phyloP scores from a whole-genome alignment of 345 rosid genomes.

The Carallia brachiata region DNA sequence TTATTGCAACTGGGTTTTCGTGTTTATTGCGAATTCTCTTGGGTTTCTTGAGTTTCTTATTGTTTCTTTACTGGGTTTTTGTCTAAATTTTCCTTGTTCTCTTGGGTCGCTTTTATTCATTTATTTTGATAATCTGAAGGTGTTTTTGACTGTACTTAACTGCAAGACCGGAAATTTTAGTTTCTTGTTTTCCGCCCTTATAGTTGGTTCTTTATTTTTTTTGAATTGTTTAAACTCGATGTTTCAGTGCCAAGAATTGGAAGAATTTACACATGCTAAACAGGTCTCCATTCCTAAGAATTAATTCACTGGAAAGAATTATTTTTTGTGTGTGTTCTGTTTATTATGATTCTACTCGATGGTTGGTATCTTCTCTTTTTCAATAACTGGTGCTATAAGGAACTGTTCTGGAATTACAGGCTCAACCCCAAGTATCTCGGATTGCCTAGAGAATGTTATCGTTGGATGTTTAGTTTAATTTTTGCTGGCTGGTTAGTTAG shows the following conservation, averaged over 20 bases:
- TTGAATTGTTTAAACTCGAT: neutral
- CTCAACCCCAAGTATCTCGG: neutral
- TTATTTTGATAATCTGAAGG: constrained; percentile 6
- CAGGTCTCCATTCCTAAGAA: neutral
- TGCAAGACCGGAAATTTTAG: neutral
- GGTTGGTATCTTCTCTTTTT: neutral
- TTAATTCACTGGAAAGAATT: neutral
- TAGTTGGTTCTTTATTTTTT: neutral
- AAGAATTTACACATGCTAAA: neutral
- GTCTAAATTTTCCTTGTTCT: neutral
- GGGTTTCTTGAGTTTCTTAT: neutral
- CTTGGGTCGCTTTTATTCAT: neutral
- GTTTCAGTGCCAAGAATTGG: neutral
- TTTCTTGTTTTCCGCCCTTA: neutral
- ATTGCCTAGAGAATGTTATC: neutral
- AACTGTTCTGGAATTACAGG: neutral
- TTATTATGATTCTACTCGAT: neutral
- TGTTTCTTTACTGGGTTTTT: too few relatives aligned
- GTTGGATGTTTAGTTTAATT: neutral
- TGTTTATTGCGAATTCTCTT: neutral
- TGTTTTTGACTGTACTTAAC: constrained; percentile 18
- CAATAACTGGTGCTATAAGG: neutral
- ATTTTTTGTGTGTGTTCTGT: neutral
- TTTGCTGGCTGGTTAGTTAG: neutral
- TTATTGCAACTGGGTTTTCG: constrained; percentile 6